phyloP scores from a whole-genome alignment of 495 filamentous ascomycete genomes.

The Trypethelium eluteriae region DNA sequence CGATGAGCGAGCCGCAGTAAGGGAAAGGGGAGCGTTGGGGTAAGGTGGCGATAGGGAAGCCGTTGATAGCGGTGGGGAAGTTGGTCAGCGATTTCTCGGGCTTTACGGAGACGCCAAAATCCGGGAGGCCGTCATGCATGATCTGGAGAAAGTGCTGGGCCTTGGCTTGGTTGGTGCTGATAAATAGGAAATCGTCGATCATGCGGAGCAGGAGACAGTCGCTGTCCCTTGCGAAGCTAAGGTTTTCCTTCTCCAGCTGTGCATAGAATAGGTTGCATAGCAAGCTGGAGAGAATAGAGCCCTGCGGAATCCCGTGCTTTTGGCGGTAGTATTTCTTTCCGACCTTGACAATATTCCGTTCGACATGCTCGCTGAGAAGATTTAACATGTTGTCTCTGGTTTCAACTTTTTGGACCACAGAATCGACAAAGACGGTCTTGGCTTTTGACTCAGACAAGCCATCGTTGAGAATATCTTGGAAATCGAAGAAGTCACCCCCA shows the following conservation, averaged over 20 bases:
- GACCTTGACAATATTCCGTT: slow-evolving; percentile 76
- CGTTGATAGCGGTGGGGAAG: slow-evolving; percentile 60
- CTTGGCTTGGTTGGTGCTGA: slow-evolving; percentile 59
- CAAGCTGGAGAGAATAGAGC: slow-evolving; percentile 74
- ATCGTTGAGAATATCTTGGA: slow-evolving; percentile 48
- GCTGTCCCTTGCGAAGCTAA: slow-evolving; percentile 55
- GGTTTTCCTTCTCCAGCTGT: slow-evolving; percentile 60
- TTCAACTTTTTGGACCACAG: slow-evolving; percentile 45
- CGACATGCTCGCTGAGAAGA: slow-evolving; percentile 67
- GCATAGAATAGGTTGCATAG: slow-evolving; percentile 95
- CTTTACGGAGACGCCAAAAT: slow-evolving; percentile 75
- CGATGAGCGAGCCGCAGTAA: slow-evolving; percentile 76
- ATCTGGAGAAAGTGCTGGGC: slow-evolving; percentile 63
- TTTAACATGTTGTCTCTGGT: slow-evolving; percentile 53
- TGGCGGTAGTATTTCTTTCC: slow-evolving; percentile 87
- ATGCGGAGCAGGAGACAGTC: slow-evolving; percentile 67
- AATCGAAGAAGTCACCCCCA: slow-evolving; percentile 43
- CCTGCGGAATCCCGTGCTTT: slow-evolving; percentile 84
- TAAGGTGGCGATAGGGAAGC: slow-evolving; percentile 45
- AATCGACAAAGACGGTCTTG: slow-evolving; percentile 70
- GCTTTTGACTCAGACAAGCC: slow-evolving; percentile 43
- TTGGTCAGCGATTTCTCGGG: slow-evolving; percentile 75
- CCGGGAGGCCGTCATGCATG: slow-evolving; percentile 70
- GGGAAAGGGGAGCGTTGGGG: slow-evolving; percentile 55
- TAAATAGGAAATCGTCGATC: slow-evolving; percentile 86